phyloP scores from a whole-genome alignment of 78 protist genomes.

The Isochrysis galbana region DNA sequence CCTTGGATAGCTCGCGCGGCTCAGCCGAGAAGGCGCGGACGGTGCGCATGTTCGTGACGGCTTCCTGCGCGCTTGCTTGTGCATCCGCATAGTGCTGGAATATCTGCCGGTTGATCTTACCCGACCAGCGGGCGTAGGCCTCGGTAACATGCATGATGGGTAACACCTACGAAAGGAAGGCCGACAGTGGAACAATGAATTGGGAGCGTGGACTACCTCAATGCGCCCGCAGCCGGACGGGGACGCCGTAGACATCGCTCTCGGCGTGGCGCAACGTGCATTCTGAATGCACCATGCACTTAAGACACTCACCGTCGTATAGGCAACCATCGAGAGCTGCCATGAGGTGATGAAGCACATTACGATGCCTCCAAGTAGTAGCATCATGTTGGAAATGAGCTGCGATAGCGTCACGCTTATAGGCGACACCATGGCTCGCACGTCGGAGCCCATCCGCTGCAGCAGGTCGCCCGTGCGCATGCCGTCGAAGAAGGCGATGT shows the following conservation, averaged over 20 bases:
- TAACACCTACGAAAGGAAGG: no score
- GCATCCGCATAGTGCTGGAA: constrained; percentile 1
- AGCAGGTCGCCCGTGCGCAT: neutral
- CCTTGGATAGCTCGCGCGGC: neutral
- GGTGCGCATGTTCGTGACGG: neutral
- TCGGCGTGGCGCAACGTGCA: no score
- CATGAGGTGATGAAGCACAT: neutral
- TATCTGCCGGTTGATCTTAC: neutral
- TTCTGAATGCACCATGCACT: no score
- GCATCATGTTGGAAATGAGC: neutral
- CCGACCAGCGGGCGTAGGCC: neutral
- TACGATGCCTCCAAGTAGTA: neutral
- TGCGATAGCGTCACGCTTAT: neutral
- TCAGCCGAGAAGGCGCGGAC: constrained; percentile 20
- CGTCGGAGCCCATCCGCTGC: neutral
- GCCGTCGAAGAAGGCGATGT: constrained; percentile 26
- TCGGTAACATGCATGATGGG: constrained; percentile 1
- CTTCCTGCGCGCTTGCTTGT: neutral
- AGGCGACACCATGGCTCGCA: neutral
- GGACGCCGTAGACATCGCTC: no score
- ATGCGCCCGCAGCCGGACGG: no score
- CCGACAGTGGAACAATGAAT: no score
- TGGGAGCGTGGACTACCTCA: no score
- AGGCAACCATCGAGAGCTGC: constrained; percentile 9
- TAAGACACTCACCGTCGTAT: no score